Evolutionary conservation across 164 flowering plant species (phyloP).

Genomic region (Liriodendron chinense): DNA sequence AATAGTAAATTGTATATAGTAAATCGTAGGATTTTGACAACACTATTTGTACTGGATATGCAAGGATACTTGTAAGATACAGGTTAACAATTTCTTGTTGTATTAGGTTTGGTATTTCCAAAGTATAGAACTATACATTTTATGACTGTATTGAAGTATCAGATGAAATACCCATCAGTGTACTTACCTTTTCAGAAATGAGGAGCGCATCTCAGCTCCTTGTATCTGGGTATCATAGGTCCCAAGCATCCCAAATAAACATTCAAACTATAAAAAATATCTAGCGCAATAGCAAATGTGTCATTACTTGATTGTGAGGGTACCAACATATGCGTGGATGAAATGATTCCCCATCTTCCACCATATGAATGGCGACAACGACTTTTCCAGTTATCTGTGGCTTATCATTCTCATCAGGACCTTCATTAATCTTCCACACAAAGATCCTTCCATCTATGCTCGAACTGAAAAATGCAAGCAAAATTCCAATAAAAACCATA

Average conservation of each 20-base stretch:
- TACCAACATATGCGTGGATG: constrained; percentile 98
- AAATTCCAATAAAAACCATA: background rate
- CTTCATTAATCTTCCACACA: constrained; percentile 93
- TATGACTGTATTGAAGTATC: background rate
- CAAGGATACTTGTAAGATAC: too few relatives aligned
- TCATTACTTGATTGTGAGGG: constrained; percentile 82
- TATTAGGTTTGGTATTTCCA: background rate
- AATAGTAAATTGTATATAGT: too few relatives aligned
- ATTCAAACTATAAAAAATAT: too few relatives aligned
- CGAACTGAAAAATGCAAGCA: constrained; percentile 47
- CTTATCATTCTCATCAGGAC: constrained; percentile 73
- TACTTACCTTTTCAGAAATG: too few relatives aligned
- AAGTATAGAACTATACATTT: too few relatives aligned
- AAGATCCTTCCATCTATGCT: constrained; percentile 75
- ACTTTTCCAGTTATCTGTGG: constrained; percentile 73
- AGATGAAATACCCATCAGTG: background rate
- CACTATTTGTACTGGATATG: too few relatives aligned
- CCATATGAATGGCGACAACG: constrained; percentile 61
- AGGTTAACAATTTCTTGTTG: background rate
- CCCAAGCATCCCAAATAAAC: too few relatives aligned
- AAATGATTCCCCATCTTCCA: constrained; percentile 55
- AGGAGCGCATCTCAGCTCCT: too few relatives aligned
- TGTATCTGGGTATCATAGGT: too few relatives aligned
- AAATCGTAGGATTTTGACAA: too few relatives aligned
- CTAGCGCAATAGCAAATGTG: too few relatives aligned